Evolutionary conservation across 176 grass and related monocot genomes (phyloP).

Genomic region (Miscanthus lutarioriparius): DNA sequence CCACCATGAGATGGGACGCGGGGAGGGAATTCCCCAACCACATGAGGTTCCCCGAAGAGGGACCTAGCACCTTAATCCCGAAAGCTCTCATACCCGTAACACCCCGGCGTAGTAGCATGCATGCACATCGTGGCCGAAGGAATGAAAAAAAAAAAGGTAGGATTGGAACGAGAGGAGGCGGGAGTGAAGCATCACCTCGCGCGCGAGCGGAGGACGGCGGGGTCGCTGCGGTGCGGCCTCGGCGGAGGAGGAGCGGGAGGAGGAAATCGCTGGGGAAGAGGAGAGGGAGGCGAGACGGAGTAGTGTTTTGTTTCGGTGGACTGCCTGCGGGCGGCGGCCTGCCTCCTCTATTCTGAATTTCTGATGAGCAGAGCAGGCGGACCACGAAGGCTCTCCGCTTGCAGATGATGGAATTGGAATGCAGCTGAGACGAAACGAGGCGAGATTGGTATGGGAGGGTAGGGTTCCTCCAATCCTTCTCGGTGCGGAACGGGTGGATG

Average conservation of each 20-base stretch:
- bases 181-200: slow-evolving; percentile 26
- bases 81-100: neutral
- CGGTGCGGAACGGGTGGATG: slow-evolving; percentile 16
- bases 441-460: slow-evolving; percentile 21
- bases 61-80: neutral
- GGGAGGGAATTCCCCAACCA: slow-evolving; percentile 7
- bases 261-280: neutral
- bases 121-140: neutral
- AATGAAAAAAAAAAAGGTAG: neutral
- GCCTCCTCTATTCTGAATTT: neutral
- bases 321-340: neutral
- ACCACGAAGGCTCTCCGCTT: neutral
- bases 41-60: neutral
- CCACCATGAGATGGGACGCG: neutral
- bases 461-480: neutral
- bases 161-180: neutral
- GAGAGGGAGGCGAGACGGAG: neutral
- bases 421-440: neutral
- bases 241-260: neutral
- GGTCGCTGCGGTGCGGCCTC: neutral
- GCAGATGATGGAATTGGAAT: slow-evolving; percentile 20
- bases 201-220: neutral
- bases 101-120: neutral
- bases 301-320: neutral
- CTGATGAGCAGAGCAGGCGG: neutral